Evolutionary conservation across 345 rosid species (phyloP).

Genomic region (Eucalyptus victrix): DNA sequence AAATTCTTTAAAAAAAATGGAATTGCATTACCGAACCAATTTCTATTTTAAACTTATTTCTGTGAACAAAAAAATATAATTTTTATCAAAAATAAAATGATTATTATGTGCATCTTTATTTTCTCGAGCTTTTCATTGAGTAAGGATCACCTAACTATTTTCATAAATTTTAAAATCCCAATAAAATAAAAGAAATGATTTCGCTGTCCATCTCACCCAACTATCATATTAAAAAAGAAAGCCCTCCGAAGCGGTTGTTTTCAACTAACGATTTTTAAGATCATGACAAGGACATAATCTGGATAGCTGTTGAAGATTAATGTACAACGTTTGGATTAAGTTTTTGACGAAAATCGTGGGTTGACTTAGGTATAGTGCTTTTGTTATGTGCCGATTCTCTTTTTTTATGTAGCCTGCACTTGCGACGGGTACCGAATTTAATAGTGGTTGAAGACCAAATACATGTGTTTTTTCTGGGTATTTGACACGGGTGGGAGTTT

Average conservation of each 20-base stretch:
- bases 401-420: too few species aligned
- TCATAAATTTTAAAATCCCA: neutral
- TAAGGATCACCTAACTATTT: neutral
- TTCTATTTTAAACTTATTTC: rapidly evolving
- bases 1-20: rapidly evolving
- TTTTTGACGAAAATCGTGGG: neutral
- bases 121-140: neutral
- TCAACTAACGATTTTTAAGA: neutral
- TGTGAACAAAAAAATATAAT: too few species aligned
- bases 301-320: neutral
- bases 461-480: neutral
- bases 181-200: neutral
- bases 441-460: neutral
- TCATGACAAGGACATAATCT: neutral
- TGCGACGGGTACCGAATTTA: neutral
- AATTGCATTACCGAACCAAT: rapidly evolving
- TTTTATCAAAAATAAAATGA: too few species aligned
- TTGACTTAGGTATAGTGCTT: neutral
- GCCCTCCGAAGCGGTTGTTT: neutral
- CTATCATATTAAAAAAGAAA: neutral
- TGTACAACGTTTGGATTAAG: neutral
- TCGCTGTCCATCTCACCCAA: neutral
- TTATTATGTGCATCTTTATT: neutral
- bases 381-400: neutral
- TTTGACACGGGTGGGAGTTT: neutral